Evolutionary conservation across 2,329 filamentous ascomycete genomes (phyloP).

Genomic region (Pyricularia sp.): DNA sequence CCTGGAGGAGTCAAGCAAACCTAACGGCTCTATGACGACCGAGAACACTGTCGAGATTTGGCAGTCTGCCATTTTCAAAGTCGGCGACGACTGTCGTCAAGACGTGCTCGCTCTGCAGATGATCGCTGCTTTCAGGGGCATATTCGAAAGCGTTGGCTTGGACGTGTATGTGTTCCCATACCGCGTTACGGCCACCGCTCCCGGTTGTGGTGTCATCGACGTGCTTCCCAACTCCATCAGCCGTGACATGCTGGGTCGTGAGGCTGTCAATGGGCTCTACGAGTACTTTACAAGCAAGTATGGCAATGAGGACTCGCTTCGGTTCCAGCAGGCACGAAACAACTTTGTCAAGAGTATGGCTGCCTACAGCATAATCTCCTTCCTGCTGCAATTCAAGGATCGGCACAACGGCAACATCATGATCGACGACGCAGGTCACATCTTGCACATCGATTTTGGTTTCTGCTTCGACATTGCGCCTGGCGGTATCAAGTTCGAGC

Average conservation of each 20-base stretch:
- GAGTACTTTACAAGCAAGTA: slow-evolving; percentile 98
- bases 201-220: slow-evolving; percentile 96
- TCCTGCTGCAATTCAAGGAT: slow-evolving; percentile 97
- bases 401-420: slow-evolving; percentile 99
- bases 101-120: slow-evolving; percentile 95
- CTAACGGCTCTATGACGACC: slow-evolving; percentile 17
- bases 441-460: slow-evolving; percentile 97
- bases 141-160: slow-evolving; percentile 89
- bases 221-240: slow-evolving; percentile 97
- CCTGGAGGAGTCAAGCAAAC: slow-evolving; percentile 35
- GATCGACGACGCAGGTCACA: slow-evolving; percentile 95
- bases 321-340: slow-evolving; percentile 87
- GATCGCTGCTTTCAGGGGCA: slow-evolving; percentile 94
- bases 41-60: slow-evolving; percentile 78
- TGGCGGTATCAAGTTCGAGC: slow-evolving; percentile 93
- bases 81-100: slow-evolving; percentile 95
- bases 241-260: slow-evolving; percentile 94
- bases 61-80: slow-evolving; percentile 99
- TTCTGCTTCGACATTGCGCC: slow-evolving; percentile 99
- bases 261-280: slow-evolving; percentile 95
- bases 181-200: slow-evolving; percentile 92
- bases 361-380: slow-evolving; percentile 94
- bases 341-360: slow-evolving; percentile 99
- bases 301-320: slow-evolving; percentile 87
- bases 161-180: slow-evolving; percentile 97